A percentile compares a stretch with the other conserved stretches of the same genome.
Conservation (phyloP, 2,329 filamentous ascomycete species). For the Zymoseptoria crescenta region DNA sequence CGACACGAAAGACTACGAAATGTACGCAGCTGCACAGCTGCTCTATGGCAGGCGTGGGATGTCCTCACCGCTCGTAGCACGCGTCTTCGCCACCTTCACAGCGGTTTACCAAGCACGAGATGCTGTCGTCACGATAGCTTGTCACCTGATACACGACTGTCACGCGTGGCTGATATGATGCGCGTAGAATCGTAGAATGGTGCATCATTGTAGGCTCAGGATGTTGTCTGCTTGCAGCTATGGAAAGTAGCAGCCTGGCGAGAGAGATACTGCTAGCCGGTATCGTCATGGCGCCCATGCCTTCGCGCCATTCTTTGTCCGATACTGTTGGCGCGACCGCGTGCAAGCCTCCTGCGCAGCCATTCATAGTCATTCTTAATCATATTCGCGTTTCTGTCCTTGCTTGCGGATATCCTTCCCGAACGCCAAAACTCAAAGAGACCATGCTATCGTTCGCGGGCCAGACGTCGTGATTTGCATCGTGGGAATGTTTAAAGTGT, state of each 20-base stretch:
- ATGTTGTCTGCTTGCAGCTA: neutral
- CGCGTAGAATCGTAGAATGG: neutral
- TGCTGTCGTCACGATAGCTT: neutral
- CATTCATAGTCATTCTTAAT: constrained; percentile 1
- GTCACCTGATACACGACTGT: neutral
- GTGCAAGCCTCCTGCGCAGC: neutral
- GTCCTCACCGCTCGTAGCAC: neutral
- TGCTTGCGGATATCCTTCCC: constrained; percentile 6
- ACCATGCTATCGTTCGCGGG: constrained; percentile 12
- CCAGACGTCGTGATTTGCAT: constrained; percentile 9
- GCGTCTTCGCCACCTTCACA: neutral
- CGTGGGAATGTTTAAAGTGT: constrained; percentile 7
- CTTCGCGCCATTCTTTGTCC: neutral
- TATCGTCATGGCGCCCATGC: neutral
- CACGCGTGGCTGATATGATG: neutral
- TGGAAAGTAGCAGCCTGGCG: neutral
- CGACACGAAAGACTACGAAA: neutral
- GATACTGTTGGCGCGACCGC: neutral
- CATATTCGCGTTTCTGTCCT: constrained; percentile 4
- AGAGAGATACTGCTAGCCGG: neutral
- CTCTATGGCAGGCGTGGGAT: neutral
- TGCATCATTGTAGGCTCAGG: neutral
- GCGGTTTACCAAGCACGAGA: neutral
- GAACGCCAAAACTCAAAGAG: constrained; percentile 16
- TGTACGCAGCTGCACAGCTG: neutral